A percentile compares a stretch with the other conserved stretches of the same genome.
Conservation (phyloP, 176 grass and related monocot species). For the Avena eriantha region DNA sequence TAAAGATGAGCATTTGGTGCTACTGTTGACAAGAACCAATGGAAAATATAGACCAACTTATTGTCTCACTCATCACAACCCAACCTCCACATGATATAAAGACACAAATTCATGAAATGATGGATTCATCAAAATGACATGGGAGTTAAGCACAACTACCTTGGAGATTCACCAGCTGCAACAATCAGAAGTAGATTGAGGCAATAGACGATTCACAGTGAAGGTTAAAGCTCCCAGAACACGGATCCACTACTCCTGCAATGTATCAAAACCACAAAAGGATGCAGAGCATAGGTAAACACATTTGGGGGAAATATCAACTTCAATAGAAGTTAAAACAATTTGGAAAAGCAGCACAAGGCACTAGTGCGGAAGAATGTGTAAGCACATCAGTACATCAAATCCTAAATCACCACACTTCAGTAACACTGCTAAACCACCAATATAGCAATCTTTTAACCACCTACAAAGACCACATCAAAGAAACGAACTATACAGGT, state of each 20-base stretch:
- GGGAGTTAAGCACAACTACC: neutral
- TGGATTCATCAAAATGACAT: neutral
- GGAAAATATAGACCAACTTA: neutral
- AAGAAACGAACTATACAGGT: neutral
- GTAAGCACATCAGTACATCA: conserved; percentile 8
- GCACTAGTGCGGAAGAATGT: neutral
- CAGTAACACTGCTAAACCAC: conserved; percentile 1
- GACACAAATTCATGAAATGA: conserved; percentile 16
- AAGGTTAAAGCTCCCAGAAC: neutral
- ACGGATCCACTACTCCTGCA: conserved; percentile 40
- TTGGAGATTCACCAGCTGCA: neutral
- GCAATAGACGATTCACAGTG: neutral
- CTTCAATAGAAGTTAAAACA: conserved; percentile 37
- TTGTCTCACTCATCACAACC: neutral
- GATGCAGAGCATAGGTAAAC: neutral
- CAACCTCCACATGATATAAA: neutral
- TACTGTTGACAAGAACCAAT: neutral
- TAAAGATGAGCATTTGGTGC: neutral
- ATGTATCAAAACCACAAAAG: conserved; percentile 29
- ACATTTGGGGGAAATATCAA: conserved; percentile 35
- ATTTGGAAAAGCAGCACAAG: conserved; percentile 16
- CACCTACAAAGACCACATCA: neutral
- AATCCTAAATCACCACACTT: neutral
- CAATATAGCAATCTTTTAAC: neutral
- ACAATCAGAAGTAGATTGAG: neutral